These are phyloP conservation scores for Conringia planisiliqua DNA, from an alignment of 345 rosid genomes.

Conservation along the genomic window DNA sequence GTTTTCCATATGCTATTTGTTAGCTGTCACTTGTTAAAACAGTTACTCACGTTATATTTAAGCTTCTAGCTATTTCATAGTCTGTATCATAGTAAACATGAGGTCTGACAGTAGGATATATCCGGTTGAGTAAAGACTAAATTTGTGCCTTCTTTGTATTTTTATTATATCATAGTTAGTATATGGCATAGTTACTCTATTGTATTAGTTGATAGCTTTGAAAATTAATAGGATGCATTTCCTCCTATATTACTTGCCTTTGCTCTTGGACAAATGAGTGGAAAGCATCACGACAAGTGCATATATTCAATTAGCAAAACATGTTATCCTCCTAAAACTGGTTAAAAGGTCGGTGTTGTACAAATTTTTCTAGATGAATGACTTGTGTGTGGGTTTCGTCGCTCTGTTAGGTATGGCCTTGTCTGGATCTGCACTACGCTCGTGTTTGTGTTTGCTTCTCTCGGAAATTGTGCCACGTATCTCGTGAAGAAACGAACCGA, in stretches of 20 bases:
- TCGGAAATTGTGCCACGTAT: conserved; percentile 87
- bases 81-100: conserved; percentile 1
- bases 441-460: conserved; percentile 71
- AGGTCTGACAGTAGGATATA: background rate
- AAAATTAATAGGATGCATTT: background rate
- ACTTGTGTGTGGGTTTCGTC: conserved; percentile 1
- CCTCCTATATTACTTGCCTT: background rate
- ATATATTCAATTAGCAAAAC: background rate
- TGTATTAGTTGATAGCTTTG: background rate
- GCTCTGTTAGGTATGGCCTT: conserved; percentile 70
- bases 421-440: conserved; percentile 91
- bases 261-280: background rate
- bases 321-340: background rate
- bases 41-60: background rate
- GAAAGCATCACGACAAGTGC: background rate
- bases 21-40: background rate
- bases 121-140: conserved; percentile 3
- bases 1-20: background rate
- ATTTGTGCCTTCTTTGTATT: background rate
- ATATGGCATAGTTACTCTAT: background rate
- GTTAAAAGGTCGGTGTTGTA: background rate
- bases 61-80: background rate
- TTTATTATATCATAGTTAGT: background rate
- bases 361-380: conserved; percentile 1
- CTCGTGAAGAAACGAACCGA: conserved; percentile 59